A percentile compares a stretch with the other conserved stretches of the same genome.
Evolutionary conservation across 1,284 basidiomycete genomes (phyloP).

Genomic region (Tilletia walkeri): DNA sequence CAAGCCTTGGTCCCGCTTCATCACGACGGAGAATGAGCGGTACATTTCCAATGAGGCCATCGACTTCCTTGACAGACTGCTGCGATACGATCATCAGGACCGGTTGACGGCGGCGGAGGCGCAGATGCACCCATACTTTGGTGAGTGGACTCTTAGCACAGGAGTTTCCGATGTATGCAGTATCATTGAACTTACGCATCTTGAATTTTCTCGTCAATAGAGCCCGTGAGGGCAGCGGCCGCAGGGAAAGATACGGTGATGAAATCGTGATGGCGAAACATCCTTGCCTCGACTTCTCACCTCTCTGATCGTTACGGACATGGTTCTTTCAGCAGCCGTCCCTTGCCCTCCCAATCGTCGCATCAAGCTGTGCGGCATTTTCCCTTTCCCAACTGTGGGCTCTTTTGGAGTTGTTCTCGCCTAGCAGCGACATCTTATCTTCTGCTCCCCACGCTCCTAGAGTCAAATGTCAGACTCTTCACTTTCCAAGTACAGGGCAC

Average conservation of each 20-base stretch:
- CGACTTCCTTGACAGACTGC: conserved; percentile 90
- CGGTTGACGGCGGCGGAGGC: conserved; percentile 75
- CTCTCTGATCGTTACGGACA: not conserved
- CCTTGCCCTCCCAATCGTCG: too few relatives aligned
- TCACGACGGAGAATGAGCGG: conserved; percentile 76
- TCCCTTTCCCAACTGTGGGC: too few relatives aligned
- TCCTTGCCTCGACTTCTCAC: too few relatives aligned
- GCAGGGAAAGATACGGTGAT: conserved; percentile 2
- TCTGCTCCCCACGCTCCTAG: too few relatives aligned
- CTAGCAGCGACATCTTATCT: too few relatives aligned
- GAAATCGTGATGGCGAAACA: not conserved
- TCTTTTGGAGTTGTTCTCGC: too few relatives aligned
- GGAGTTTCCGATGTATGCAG: not conserved
- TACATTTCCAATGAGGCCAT: conserved; percentile 77
- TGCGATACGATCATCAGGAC: conserved; percentile 96
- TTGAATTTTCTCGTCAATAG: not conserved
- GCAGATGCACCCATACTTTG: conserved; percentile 53
- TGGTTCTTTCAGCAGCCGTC: not conserved
- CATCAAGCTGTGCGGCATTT: too few relatives aligned
- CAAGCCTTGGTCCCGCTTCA: conserved; percentile 70
- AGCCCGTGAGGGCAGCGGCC: conserved; percentile 4
- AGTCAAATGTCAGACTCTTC: too few relatives aligned
- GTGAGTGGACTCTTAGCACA: not conserved
- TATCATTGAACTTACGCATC: not conserved
- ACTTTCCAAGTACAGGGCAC: too few relatives aligned